These are phyloP conservation scores for Ichthyophthirius multifiliis DNA, from an alignment of 169 alveolate species.

Conservation along the genomic window DNA sequence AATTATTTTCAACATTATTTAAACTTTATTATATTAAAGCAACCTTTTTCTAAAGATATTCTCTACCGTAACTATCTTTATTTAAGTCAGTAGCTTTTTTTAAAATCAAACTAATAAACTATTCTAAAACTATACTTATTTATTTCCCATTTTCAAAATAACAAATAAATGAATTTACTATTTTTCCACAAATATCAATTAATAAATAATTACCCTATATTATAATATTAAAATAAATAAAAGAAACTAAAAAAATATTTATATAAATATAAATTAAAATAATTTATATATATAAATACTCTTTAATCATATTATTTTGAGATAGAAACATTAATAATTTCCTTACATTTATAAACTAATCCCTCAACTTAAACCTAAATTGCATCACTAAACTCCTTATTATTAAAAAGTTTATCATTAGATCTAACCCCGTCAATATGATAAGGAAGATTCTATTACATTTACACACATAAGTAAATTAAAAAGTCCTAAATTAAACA, in stretches of 20 bases:
- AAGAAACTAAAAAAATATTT: neutral
- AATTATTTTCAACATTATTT: neutral
- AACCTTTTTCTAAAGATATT: neutral
- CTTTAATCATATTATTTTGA: neutral
- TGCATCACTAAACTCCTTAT: slow-evolving; percentile 16
- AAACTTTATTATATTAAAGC: neutral
- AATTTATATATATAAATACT: neutral
- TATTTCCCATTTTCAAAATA: no score
- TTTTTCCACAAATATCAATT: no score
- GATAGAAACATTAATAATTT: neutral
- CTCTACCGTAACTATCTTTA: slow-evolving; percentile 22
- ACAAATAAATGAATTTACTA: no score
- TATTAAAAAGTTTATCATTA: slow-evolving; percentile 25
- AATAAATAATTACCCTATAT: no score
- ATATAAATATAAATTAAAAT: no score
- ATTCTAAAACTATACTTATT: no score
- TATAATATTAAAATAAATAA: neutral
- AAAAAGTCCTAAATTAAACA: slow-evolving; percentile 10
- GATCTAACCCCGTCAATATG: slow-evolving; percentile 40
- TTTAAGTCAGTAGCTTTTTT: slow-evolving; percentile 26
- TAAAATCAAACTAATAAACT: neutral
- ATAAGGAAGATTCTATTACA: slow-evolving; percentile 40
- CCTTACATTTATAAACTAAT: slow-evolving; percentile 5
- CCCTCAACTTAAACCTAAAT: slow-evolving; percentile 19
- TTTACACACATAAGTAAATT: slow-evolving; percentile 19